A percentile compares a stretch with the other conserved stretches of the same genome.
These are phyloP conservation scores for Trametes villosa DNA, from an alignment of 768 basidiomycete genomes.

Conservation along the genomic window DNA sequence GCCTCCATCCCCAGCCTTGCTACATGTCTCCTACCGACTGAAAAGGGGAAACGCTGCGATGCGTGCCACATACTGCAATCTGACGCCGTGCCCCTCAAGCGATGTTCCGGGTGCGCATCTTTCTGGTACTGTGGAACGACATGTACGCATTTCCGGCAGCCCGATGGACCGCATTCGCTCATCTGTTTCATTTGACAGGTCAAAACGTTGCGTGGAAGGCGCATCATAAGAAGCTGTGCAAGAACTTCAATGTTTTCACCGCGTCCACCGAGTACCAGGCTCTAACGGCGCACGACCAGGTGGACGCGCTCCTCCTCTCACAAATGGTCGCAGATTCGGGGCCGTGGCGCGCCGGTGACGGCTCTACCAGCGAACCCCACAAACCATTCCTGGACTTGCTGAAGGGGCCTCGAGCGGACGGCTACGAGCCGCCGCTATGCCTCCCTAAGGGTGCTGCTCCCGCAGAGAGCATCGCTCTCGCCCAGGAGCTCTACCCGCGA, in stretches of 20 bases:
- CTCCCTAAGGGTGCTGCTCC: neutral
- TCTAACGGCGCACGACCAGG: conserved; percentile 55
- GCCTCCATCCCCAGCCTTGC: conserved; percentile 50
- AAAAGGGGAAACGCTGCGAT: conserved; percentile 74
- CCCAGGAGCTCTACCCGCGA: conserved; percentile 50
- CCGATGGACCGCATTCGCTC: neutral
- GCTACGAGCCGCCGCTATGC: conserved; percentile 20
- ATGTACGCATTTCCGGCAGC: conserved; percentile 50
- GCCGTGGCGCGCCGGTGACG: neutral
- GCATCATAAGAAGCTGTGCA: conserved; percentile 75
- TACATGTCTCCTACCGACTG: conserved; percentile 52
- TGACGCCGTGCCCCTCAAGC: conserved; percentile 43
- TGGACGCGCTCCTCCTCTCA: conserved; percentile 68
- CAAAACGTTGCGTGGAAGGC: conserved; percentile 69
- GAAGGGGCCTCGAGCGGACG: conserved; percentile 19
- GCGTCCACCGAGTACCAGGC: conserved; percentile 51
- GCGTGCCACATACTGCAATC: conserved; percentile 51
- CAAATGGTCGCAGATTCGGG: conserved; percentile 51
- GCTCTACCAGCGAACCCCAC: neutral
- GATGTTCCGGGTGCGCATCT: conserved; percentile 67
- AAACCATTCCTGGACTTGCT: conserved; percentile 31
- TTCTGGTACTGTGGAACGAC: conserved; percentile 74
- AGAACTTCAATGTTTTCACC: conserved; percentile 49
- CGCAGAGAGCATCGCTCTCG: conserved; percentile 3
- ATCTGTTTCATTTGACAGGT: conserved; percentile 46